Evolutionary conservation across 2,329 filamentous ascomycete genomes (phyloP).

Genomic region (Colletotrichum caudatum): DNA sequence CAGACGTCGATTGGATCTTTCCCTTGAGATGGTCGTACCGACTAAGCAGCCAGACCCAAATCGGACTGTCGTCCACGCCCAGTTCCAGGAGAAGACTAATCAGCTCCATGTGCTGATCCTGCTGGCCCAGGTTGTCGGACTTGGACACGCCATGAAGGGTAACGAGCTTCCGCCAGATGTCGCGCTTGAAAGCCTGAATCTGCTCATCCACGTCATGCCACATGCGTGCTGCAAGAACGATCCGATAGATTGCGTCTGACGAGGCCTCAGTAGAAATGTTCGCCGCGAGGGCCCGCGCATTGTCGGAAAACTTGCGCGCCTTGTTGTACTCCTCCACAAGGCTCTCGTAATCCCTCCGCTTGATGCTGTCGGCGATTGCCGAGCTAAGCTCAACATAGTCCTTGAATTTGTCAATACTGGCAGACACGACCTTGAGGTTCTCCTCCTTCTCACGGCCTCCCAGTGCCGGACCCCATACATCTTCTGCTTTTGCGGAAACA

Average conservation of each 20-base stretch:
- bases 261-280: conserved; percentile 67
- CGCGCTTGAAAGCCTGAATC: conserved; percentile 86
- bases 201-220: conserved; percentile 95
- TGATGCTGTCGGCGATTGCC: conserved; percentile 84
- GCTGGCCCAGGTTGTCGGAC: conserved; percentile 63
- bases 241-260: conserved; percentile 82
- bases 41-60: conserved; percentile 94
- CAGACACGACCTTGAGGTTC: conserved; percentile 81
- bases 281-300: conserved; percentile 76
- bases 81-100: conserved; percentile 92
- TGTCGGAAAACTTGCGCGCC: conserved; percentile 84
- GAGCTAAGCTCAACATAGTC: conserved; percentile 86
- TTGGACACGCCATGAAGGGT: conserved; percentile 71
- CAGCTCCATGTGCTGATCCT: conserved; percentile 90
- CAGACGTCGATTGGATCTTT: conserved; percentile 83
- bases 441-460: conserved; percentile 93
- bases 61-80: conserved; percentile 94
- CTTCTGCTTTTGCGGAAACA: conserved; percentile 92
- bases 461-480: conserved; percentile 95
- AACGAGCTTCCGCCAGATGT: conserved; percentile 86
- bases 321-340: conserved; percentile 88
- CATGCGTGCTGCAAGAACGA: conserved; percentile 91
- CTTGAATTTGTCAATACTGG: conserved; percentile 81
- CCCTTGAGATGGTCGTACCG: conserved; percentile 90
- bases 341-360: conserved; percentile 88